Evolutionary conservation across 192 early-diverging fungal genomes (phyloP), one percentile per base, ranked within the genome.

Genomic region (Entrophospora sp.): DNA sequence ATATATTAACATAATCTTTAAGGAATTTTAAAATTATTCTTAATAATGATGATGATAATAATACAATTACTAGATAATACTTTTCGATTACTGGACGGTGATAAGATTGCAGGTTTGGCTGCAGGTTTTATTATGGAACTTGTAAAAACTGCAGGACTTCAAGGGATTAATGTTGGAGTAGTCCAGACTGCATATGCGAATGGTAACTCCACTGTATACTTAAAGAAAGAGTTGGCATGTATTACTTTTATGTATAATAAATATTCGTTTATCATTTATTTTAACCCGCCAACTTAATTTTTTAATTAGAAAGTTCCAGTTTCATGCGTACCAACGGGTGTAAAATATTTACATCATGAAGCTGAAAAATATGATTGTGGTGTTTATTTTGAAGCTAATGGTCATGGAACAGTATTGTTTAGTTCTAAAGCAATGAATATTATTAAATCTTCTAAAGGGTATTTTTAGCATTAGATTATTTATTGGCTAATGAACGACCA

Each of bases 121-220:
- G 96, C 94, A 53, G 85, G 86, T 44, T 96, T 93, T 75, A 91
- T 99, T 72, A 96, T 93, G 73, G 89, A 93, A 20, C 83, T 92
- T 31, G 89, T 94, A 32, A 76, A 83, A 20, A 76, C 82, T n/a
- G 92, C 94, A 25, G 84, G 88, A 28, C 75, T 99, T 56, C 71
- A 81, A 16, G 75, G 76, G 48, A 81, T 97, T 71, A 74, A 89
- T 25, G 91, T 99, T 20, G 97, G 97, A 60, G 87, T 98, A 10
- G 96, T 99, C 31, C 97, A 99, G 78, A 99, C 97, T 38, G 97
- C 97, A 10, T 99, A 99, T 68, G 97, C 97, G 37, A 99, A 99
- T 74, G 97, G 97, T 49, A 92, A 84, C 73, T 95, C 95, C 8
- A 98, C 95, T 42, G 75, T 83, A 57, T 99, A 97, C 71, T 85